phyloP scores from a whole-genome alignment of 169 alveolate genomes.

The Babesia divergens region DNA sequence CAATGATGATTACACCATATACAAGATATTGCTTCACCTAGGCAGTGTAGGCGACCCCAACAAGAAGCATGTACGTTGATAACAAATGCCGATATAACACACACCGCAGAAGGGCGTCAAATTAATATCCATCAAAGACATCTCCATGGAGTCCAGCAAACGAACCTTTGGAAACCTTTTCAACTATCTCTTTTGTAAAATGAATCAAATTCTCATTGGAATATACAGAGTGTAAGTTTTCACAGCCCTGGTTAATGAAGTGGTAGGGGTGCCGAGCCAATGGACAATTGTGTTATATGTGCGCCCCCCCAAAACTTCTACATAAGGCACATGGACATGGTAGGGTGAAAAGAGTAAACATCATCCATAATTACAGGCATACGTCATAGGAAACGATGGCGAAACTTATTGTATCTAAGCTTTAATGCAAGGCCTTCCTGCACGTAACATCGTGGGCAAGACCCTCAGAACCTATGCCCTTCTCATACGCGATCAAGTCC shows the following conservation, averaged over 20 bases:
- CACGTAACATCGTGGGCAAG: not conserved
- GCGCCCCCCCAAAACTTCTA: slow-evolving; percentile 42
- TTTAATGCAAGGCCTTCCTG: not conserved
- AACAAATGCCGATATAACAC: not conserved
- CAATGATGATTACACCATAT: slow-evolving; percentile 31
- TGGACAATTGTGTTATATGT: slow-evolving; percentile 53
- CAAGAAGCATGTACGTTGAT: not conserved
- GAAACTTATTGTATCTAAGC: not conserved
- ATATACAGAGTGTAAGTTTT: slow-evolving; percentile 36
- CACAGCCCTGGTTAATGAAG: not conserved
- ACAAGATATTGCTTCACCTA: slow-evolving; percentile 26
- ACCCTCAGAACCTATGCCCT: not conserved
- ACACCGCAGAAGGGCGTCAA: slow-evolving; percentile 23
- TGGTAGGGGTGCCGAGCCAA: slow-evolving; percentile 14
- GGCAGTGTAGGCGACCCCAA: slow-evolving; percentile 20
- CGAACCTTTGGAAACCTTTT: slow-evolving; percentile 40
- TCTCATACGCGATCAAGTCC: not conserved
- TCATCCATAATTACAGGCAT: slow-evolving; percentile 1
- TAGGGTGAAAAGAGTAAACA: not conserved
- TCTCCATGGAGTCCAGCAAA: not conserved
- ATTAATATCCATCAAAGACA: not conserved
- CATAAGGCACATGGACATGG: slow-evolving; percentile 38
- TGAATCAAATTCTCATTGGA: slow-evolving; percentile 37
- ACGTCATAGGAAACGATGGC: slow-evolving; percentile 15
- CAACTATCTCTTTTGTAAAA: slow-evolving; percentile 14